Conservation (phyloP, 2,329 filamentous ascomycete species). For the Fusarium citri region DNA sequence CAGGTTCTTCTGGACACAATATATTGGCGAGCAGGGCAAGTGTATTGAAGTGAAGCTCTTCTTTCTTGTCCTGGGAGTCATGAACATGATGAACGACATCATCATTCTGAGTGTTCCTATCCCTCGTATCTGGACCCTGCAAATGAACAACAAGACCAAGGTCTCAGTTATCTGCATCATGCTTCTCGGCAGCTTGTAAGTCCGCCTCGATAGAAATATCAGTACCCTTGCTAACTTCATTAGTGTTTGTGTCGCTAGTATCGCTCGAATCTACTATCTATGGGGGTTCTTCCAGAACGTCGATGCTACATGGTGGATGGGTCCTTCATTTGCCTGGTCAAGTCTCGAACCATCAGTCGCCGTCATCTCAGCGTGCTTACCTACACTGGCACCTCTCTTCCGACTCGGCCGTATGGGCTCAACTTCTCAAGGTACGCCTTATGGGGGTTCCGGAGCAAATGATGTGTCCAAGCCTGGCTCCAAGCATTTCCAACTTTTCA, state of each 20-base stretch:
- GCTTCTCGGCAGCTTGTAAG: slow-evolving; percentile 25
- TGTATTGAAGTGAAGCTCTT: slow-evolving; percentile 13
- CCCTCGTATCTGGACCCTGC: slow-evolving; percentile 14
- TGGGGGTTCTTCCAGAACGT: slow-evolving; percentile 23
- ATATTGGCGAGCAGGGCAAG: neutral
- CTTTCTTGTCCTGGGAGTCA: slow-evolving; percentile 17
- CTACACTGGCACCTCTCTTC: slow-evolving; percentile 10
- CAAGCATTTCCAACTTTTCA: slow-evolving; percentile 10
- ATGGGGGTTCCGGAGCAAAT: slow-evolving; percentile 6
- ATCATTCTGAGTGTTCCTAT: slow-evolving; percentile 13
- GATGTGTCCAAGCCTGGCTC: slow-evolving; percentile 16
- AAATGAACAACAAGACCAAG: slow-evolving; percentile 24
- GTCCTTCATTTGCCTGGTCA: slow-evolving; percentile 15
- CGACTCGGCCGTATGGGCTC: slow-evolving; percentile 6
- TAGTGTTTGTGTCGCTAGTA: slow-evolving; percentile 19
- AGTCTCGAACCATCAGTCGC: slow-evolving; percentile 15
- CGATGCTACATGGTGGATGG: slow-evolving; percentile 25
- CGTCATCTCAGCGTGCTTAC: slow-evolving; percentile 4
- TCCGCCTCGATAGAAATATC: neutral
- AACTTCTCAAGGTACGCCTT: slow-evolving; percentile 4
- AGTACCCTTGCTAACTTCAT: neutral
- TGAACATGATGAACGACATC: slow-evolving; percentile 27
- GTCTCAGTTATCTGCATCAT: slow-evolving; percentile 20
- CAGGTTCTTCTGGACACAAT: slow-evolving; percentile 24
- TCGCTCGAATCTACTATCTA: slow-evolving; percentile 14